These are phyloP conservation scores for Penicillium sp. DNA, from an alignment of 2,329 filamentous ascomycete species.

Conservation along the genomic window DNA sequence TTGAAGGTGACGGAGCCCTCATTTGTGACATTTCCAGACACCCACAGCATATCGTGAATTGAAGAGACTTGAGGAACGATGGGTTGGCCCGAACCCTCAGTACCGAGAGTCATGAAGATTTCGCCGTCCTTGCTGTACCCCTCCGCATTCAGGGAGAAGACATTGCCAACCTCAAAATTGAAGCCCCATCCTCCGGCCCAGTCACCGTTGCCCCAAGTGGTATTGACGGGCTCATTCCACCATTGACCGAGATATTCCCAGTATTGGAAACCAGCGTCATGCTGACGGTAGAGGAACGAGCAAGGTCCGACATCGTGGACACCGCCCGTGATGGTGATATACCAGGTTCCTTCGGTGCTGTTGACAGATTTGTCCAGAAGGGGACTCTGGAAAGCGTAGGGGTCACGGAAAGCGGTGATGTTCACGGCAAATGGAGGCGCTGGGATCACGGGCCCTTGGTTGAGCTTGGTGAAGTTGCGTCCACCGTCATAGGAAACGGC, in stretches of 20 bases:
- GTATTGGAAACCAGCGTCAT: slow-evolving; percentile 13
- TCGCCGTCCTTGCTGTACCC: slow-evolving; percentile 15
- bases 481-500: slow-evolving; percentile 47
- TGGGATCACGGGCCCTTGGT: slow-evolving; percentile 46
- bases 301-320: slow-evolving; percentile 13
- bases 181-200: slow-evolving; percentile 20
- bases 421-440: slow-evolving; percentile 13
- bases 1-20: slow-evolving; percentile 10
- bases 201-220: slow-evolving; percentile 18
- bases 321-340: slow-evolving; percentile 17
- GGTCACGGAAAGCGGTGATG: slow-evolving; percentile 21
- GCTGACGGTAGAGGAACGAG: slow-evolving; percentile 18
- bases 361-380: slow-evolving; percentile 8
- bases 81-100: slow-evolving; percentile 11
- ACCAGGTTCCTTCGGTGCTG: slow-evolving; percentile 14
- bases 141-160: slow-evolving; percentile 12
- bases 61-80: slow-evolving; percentile 11
- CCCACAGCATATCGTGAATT: slow-evolving; percentile 20
- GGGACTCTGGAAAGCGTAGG: slow-evolving; percentile 16
- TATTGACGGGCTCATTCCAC: slow-evolving; percentile 18
- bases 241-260: slow-evolving; percentile 21
- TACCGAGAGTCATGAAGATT: slow-evolving; percentile 16
- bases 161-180: slow-evolving; percentile 19
- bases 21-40: slow-evolving; percentile 6
- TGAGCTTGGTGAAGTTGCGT: slow-evolving; percentile 46